These are phyloP conservation scores for Abortiporus biennis DNA, from an alignment of 1,284 basidiomycete species.

Conservation along the genomic window DNA sequence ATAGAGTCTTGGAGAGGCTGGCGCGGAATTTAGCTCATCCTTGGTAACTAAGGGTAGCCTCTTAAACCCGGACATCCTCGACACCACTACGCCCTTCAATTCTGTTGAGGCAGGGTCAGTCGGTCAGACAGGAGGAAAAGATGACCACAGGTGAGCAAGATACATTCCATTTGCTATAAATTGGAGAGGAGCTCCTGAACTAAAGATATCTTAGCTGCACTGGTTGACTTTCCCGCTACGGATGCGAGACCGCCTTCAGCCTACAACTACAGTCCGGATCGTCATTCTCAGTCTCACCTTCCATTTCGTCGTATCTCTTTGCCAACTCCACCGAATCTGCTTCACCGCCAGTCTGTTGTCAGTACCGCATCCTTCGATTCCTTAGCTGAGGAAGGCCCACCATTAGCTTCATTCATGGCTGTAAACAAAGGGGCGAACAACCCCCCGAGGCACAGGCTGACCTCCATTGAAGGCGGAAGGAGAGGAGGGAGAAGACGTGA, in stretches of 20 bases:
- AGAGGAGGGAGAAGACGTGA: slow-evolving; percentile 23
- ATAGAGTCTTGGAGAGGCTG: no score
- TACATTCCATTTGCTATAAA: not conserved
- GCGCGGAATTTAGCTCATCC: no score
- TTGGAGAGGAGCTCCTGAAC: not conserved
- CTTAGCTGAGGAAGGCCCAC: slow-evolving; percentile 40
- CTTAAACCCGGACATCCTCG: no score
- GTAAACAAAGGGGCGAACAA: slow-evolving; percentile 17
- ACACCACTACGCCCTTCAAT: no score
- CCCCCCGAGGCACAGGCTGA: slow-evolving; percentile 16
- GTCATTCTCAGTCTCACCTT: slow-evolving; percentile 31
- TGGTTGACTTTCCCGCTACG: slow-evolving; percentile 27
- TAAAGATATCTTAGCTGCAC: no score
- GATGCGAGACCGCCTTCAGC: slow-evolving; percentile 16
- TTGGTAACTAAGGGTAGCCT: no score
- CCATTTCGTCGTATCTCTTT: slow-evolving; percentile 76
- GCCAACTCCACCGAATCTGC: slow-evolving; percentile 49
- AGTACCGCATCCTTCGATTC: slow-evolving; percentile 69
- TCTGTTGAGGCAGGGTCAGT: not conserved
- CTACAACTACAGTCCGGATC: slow-evolving; percentile 13
- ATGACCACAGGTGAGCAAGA: not conserved
- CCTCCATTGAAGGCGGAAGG: slow-evolving; percentile 23
- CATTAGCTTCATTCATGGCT: slow-evolving; percentile 13
- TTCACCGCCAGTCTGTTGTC: slow-evolving; percentile 56
- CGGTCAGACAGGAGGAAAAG: not conserved